These are phyloP conservation scores for Sarocladiaceae sp. DNA, from an alignment of 2,329 filamentous ascomycete genomes.

Conservation along the genomic window DNA sequence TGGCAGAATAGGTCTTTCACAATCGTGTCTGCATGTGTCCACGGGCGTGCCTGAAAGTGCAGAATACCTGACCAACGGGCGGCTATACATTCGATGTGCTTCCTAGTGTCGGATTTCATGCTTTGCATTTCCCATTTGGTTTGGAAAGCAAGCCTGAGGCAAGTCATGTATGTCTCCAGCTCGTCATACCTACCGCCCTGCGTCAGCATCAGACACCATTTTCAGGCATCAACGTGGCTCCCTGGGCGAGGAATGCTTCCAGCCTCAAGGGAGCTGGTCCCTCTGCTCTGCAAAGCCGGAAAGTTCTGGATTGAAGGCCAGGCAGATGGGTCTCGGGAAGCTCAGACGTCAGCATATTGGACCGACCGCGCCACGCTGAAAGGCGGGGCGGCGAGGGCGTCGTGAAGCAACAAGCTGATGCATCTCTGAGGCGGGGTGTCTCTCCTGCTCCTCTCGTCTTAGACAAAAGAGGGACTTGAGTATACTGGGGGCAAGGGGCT, in stretches of 20 bases:
- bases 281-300: too few species aligned
- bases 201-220: neutral
- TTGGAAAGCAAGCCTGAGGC: neutral
- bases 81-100: neutral
- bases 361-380: slow-evolving; percentile 2
- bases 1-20: neutral
- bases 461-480: too few species aligned
- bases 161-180: neutral
- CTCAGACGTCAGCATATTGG: slow-evolving; percentile 1
- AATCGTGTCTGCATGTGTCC: neutral
- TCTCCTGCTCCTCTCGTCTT: neutral
- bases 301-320: too few species aligned
- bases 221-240: neutral
- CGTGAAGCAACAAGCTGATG: neutral
- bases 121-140: neutral
- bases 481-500: too few species aligned
- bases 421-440: neutral
- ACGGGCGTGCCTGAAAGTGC: neutral
- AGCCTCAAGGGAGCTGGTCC: neutral
- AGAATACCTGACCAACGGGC: neutral
- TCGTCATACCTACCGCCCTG: neutral
- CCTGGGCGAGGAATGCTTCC: neutral
- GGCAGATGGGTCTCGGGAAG: neutral
- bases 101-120: neutral
- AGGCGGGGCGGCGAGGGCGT: neutral